Percentiles rank a stretch among this genome's conserved stretches.
phyloP scores from a whole-genome alignment of 208 protist genomes.

The Zelonia costaricensis region DNA sequence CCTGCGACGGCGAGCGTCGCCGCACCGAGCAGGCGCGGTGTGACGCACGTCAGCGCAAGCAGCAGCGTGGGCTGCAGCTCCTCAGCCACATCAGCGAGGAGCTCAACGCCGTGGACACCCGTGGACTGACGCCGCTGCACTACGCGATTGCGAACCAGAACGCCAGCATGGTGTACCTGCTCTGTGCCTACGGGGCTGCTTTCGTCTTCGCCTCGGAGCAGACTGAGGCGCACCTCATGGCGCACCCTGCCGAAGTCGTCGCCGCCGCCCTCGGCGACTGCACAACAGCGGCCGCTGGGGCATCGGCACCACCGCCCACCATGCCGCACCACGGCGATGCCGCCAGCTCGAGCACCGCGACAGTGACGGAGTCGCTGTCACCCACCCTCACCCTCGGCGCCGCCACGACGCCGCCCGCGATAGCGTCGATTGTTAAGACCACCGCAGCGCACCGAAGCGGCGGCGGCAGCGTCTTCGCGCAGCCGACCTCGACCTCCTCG shows the following conservation, averaged over 20 bases:
- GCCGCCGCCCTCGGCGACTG: constrained; percentile 5
- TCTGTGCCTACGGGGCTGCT: constrained; percentile 38
- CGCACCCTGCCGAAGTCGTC: constrained; percentile 13
- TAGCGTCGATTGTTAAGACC: too few species aligned
- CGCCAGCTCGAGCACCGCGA: background rate
- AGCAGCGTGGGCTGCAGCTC: constrained; percentile 14
- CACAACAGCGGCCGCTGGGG: background rate
- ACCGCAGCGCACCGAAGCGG: too few species aligned
- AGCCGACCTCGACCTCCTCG: background rate
- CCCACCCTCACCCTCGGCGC: background rate
- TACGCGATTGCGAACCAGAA: constrained; percentile 53
- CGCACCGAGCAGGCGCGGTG: background rate
- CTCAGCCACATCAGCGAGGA: constrained; percentile 13
- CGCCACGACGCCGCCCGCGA: too few species aligned
- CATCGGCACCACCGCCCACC: background rate
- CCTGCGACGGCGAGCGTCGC: background rate
- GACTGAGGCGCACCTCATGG: constrained; percentile 11
- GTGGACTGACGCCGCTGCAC: constrained; percentile 43
- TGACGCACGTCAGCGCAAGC: background rate
- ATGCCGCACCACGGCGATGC: background rate
- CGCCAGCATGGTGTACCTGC: constrained; percentile 36
- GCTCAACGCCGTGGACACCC: constrained; percentile 35
- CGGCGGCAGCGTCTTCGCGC: background rate
- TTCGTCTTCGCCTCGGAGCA: constrained; percentile 36
- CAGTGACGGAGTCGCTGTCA: too few species aligned